Percentiles rank a stretch among this genome's conserved stretches.
Conservation (phyloP, 2,329 filamentous ascomycete genomes). For the Aspergillus brunneoviolaceus region DNA sequence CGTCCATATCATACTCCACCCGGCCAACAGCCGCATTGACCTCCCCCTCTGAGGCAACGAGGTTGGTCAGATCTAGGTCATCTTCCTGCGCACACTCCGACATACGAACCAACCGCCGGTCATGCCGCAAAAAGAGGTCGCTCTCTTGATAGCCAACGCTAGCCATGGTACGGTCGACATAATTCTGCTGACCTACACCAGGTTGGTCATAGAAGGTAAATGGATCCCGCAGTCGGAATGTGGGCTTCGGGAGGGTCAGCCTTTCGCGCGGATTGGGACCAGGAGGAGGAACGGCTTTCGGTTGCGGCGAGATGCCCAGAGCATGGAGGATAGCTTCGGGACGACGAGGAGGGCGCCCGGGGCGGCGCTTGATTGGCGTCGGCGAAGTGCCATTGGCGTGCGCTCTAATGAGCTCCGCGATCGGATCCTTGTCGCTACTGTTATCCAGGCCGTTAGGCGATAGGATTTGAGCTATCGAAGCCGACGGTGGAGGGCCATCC, state of each 20-base stretch:
- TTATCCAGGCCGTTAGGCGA: conserved; percentile 28
- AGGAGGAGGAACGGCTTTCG: conserved; percentile 49
- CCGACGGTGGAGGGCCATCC: conserved; percentile 65
- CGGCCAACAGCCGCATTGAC: conserved; percentile 63
- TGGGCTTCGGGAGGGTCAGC: conserved; percentile 50
- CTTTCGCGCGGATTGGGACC: conserved; percentile 51
- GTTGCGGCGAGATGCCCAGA: conserved; percentile 59
- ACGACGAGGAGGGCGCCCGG: conserved; percentile 65
- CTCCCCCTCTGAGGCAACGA: conserved; percentile 61
- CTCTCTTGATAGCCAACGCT: conserved; percentile 95
- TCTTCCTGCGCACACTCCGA: conserved; percentile 63
- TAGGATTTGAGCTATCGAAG: conserved; percentile 39
- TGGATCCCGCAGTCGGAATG: conserved; percentile 48
- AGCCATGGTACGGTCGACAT: conserved; percentile 94
- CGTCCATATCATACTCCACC: conserved; percentile 99
- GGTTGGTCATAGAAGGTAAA: conserved; percentile 68
- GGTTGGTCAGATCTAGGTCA: conserved; percentile 58
- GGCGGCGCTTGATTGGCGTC: conserved; percentile 56
- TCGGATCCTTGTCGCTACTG: conserved; percentile 31
- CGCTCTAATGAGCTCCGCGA: conserved; percentile 45
- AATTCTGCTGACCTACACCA: conserved; percentile 78
- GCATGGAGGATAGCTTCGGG: conserved; percentile 61
- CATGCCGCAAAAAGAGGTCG: conserved; percentile 79
- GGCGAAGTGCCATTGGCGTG: conserved; percentile 35
- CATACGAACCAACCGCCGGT: conserved; percentile 66